Conservation (phyloP, 2,329 filamentous ascomycete species). For the Fusarium pininemorale region DNA sequence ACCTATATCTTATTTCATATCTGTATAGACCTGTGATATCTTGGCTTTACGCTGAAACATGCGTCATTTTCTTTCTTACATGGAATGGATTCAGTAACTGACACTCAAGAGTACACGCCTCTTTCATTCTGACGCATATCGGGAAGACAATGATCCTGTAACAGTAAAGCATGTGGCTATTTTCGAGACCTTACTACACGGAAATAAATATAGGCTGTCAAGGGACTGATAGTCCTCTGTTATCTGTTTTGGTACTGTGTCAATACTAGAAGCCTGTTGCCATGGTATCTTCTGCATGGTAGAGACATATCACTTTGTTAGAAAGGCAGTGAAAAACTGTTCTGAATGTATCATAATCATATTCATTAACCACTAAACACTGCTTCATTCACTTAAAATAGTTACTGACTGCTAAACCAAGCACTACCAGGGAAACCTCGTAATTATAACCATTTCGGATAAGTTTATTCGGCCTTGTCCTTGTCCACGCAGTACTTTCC, state of each 20-base stretch:
- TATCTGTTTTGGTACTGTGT: too few species aligned
- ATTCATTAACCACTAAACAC: not conserved
- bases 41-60: accelerated
- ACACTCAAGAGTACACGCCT: not conserved
- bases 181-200: not conserved
- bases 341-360: not conserved
- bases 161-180: not conserved
- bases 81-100: accelerated
- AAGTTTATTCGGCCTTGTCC: conserved; percentile 3
- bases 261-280: too few species aligned
- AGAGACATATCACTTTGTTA: not conserved
- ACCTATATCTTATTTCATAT: not conserved
- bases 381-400: not conserved
- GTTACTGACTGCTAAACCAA: too few species aligned
- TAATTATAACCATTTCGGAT: too few species aligned
- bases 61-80: too few species aligned
- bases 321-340: not conserved
- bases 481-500: conserved; percentile 7
- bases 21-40: not conserved
- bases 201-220: too few species aligned
- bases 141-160: not conserved
- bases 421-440: accelerated
- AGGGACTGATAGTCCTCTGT: not conserved
- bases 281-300: not conserved
- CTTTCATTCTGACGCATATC: not conserved